These are phyloP conservation scores for Candida albicans DNA, from an alignment of 1,139 yeast species.

Conservation along the genomic window DNA sequence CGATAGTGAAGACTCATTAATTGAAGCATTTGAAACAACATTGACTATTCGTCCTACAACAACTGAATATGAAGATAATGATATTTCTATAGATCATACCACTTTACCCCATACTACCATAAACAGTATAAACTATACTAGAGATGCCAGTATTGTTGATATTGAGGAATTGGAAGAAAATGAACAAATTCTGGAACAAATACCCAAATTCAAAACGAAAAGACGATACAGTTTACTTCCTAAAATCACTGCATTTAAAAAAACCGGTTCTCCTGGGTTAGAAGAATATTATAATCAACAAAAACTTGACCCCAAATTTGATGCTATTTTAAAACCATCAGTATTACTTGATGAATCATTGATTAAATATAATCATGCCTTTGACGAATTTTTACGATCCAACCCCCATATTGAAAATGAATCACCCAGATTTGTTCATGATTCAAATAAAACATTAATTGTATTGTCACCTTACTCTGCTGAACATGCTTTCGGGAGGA, in stretches of 20 bases:
- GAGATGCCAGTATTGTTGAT: conserved; percentile 34
- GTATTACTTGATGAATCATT: conserved; percentile 37
- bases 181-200: conserved; percentile 31
- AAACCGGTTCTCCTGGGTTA: conserved; percentile 17
- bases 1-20: conserved; percentile 48
- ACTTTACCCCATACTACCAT: conserved; percentile 32
- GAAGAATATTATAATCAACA: conserved; percentile 17
- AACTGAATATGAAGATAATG: conserved; percentile 38
- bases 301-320: conserved; percentile 22
- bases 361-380: conserved; percentile 40
- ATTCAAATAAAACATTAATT: conserved; percentile 51
- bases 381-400: conserved; percentile 48
- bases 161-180: conserved; percentile 39
- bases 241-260: conserved; percentile 12
- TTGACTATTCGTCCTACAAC: conserved; percentile 45
- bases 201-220: conserved; percentile 39
- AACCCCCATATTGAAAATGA: conserved; percentile 58
- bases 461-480: conserved; percentile 60
- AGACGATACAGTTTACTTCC: conserved; percentile 33
- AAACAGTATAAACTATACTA: conserved; percentile 20
- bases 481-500: conserved; percentile 70
- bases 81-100: conserved; percentile 47
- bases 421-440: conserved; percentile 46
- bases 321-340: conserved; percentile 33
- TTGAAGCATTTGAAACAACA: conserved; percentile 50